These are phyloP conservation scores for Metschnikowia anglica DNA, from an alignment of 805 yeast genomes.

Conservation along the genomic window DNA sequence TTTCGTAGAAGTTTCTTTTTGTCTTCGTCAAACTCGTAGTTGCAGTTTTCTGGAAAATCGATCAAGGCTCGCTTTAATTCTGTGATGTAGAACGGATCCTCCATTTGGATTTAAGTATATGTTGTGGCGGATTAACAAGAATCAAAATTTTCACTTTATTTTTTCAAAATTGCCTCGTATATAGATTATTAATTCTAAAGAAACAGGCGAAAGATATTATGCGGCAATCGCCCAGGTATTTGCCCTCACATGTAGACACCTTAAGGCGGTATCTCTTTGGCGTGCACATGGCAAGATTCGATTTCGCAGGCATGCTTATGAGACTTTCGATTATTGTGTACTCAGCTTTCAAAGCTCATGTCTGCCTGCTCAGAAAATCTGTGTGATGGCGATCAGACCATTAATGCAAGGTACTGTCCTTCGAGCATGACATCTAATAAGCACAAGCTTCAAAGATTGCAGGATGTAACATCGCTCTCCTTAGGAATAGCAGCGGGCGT, in stretches of 20 bases:
- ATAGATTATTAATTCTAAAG: background rate
- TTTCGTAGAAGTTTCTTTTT: constrained; percentile 37
- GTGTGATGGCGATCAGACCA: constrained; percentile 1
- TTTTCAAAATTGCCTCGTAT: background rate
- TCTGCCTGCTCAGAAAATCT: background rate
- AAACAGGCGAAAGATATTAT: background rate
- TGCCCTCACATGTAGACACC: constrained; percentile 3
- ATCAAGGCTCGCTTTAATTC: constrained; percentile 33
- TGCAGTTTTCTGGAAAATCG: constrained; percentile 35
- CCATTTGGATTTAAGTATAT: constrained; percentile 1
- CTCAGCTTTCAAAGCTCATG: background rate
- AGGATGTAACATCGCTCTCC: constrained; percentile 38
- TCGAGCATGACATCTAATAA: constrained; percentile 11
- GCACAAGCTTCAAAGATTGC: constrained; percentile 28
- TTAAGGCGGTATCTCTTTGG: background rate
- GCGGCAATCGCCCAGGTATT: background rate
- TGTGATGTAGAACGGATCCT: constrained; percentile 5
- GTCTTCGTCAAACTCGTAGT: constrained; percentile 31
- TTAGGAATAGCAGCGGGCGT: constrained; percentile 43
- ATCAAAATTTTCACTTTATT: background rate
- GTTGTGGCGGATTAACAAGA: background rate
- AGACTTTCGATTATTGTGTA: background rate
- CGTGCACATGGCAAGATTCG: background rate
- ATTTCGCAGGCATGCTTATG: background rate
- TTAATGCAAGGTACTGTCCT: background rate